Evolutionary conservation across 768 basidiomycete species (phyloP).

Genomic region (Sistotremastrum niveocremeum): DNA sequence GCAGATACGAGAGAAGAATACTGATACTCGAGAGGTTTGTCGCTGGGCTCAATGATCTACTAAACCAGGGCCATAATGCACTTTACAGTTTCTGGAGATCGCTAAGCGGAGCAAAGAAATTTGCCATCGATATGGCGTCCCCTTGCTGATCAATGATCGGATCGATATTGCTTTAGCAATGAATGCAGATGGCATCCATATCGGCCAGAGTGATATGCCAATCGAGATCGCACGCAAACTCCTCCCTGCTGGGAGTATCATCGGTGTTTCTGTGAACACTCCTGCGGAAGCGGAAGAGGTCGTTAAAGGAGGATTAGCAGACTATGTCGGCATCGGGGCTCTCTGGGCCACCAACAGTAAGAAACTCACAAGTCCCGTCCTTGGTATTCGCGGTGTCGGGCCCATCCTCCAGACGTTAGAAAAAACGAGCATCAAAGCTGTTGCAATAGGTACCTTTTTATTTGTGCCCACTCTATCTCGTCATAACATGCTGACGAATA

Average conservation of each 20-base stretch:
- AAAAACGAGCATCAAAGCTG: constrained; percentile 51
- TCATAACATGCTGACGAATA: not conserved
- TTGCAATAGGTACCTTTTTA: constrained; percentile 62
- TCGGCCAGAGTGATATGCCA: constrained; percentile 83
- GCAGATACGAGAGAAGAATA: constrained; percentile 77
- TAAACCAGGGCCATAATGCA: not conserved
- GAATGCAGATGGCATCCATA: constrained; percentile 66
- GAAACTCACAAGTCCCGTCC: constrained; percentile 41
- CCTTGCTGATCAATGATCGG: constrained; percentile 78
- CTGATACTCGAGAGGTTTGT: constrained; percentile 68
- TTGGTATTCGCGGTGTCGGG: constrained; percentile 67
- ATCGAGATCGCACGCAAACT: constrained; percentile 48
- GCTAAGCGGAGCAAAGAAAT: constrained; percentile 56
- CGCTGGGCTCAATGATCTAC: not conserved
- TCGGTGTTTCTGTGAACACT: constrained; percentile 73
- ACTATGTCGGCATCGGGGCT: constrained; percentile 84
- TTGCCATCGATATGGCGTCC: constrained; percentile 65
- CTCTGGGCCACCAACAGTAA: constrained; percentile 77
- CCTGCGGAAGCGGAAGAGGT: constrained; percentile 51
- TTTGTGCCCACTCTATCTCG: not conserved
- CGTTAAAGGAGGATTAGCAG: constrained; percentile 40
- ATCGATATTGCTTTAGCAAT: constrained; percentile 78
- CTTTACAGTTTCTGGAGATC: constrained; percentile 57
- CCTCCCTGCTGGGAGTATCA: constrained; percentile 53
- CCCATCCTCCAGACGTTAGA: constrained; percentile 50